Conservation (phyloP, 257 asterid species). For the Solanum commersonii region DNA sequence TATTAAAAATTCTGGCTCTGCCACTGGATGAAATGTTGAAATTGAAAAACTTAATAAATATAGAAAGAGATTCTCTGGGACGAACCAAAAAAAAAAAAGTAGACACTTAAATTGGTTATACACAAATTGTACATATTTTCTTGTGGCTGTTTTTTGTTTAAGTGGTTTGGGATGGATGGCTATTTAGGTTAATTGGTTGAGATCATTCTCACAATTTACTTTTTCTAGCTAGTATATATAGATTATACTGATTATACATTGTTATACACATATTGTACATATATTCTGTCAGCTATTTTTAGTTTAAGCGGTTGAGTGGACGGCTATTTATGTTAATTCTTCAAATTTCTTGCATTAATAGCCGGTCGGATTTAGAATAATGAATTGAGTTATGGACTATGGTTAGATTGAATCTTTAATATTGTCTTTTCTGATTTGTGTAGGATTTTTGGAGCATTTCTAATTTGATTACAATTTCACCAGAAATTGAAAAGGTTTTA, state of each 20-base stretch:
- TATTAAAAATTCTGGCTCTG: no score
- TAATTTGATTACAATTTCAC: slow-evolving; percentile 9
- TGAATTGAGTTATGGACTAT: background rate
- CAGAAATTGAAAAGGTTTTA: background rate
- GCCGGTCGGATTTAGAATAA: background rate
- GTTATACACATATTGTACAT: background rate
- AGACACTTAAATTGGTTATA: background rate
- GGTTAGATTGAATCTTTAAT: background rate
- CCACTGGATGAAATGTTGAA: background rate
- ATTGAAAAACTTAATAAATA: background rate
- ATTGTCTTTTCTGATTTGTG: background rate
- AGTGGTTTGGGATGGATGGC: background rate
- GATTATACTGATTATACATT: background rate
- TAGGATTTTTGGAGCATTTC: slow-evolving; percentile 28
- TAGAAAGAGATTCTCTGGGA: background rate
- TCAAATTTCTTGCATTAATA: background rate
- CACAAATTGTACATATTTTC: no score
- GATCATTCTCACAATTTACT: background rate
- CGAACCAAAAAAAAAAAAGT: background rate
- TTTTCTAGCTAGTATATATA: background rate
- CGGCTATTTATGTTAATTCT: background rate
- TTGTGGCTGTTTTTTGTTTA: background rate
- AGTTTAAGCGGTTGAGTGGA: background rate
- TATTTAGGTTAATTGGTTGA: background rate
- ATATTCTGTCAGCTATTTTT: background rate